Evolutionary conservation across 1,284 basidiomycete genomes (phyloP).

Genomic region (Agaricales sp.): DNA sequence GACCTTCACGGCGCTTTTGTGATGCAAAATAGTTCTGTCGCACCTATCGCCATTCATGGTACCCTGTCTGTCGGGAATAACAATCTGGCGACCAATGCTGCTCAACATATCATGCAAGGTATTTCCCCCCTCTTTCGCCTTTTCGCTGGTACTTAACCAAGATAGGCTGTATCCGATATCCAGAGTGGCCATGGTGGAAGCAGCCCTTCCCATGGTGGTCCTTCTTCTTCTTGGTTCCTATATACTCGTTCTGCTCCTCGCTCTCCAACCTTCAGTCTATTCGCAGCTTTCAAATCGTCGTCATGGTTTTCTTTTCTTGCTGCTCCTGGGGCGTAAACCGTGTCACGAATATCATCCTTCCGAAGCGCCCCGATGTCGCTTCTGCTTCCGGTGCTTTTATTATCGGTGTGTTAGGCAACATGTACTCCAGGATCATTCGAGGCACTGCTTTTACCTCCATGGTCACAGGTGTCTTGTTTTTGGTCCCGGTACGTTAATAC

Average conservation of each 20-base stretch:
- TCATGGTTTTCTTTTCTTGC: constrained; percentile 77
- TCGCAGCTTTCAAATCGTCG: constrained; percentile 56
- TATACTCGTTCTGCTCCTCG: constrained; percentile 72
- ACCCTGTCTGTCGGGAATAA: constrained; percentile 53
- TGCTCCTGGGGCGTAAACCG: constrained; percentile 65
- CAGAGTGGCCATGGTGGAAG: constrained; percentile 67
- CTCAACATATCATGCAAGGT: constrained; percentile 43
- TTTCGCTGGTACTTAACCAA: too few relatives aligned
- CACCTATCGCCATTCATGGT: constrained; percentile 38
- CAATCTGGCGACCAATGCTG: constrained; percentile 11
- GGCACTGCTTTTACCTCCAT: constrained; percentile 83
- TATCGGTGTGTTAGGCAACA: constrained; percentile 72
- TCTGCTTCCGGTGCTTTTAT: constrained; percentile 74
- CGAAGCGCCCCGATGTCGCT: constrained; percentile 46
- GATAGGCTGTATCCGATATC: constrained; percentile 70
- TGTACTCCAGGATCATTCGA: constrained; percentile 67
- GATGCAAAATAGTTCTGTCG: constrained; percentile 40
- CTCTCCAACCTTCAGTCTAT: constrained; percentile 68
- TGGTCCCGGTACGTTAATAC: constrained; percentile 55
- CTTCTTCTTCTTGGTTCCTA: constrained; percentile 66
- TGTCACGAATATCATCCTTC: constrained; percentile 35
- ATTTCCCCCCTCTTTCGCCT: too few relatives aligned
- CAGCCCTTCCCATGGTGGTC: constrained; percentile 72
- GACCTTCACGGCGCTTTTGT: constrained; percentile 53
- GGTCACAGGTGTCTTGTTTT: constrained; percentile 80